phyloP scores from a whole-genome alignment of 371 early-diverging fungal genomes.

The Mycotypha africana region DNA sequence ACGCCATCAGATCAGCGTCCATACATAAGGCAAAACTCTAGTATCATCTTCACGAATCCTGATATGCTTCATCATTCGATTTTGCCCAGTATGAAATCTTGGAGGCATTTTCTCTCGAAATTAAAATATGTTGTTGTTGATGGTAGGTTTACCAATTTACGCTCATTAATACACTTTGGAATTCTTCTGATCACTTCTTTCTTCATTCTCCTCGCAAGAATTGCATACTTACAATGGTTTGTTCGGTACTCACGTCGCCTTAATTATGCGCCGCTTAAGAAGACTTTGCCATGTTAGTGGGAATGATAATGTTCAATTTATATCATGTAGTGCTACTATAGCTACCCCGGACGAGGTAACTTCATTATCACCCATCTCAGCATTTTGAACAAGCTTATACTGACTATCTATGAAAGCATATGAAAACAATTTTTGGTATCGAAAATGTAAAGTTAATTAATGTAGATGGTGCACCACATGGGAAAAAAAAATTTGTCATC shows the following conservation, averaged over 20 bases:
- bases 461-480: slow-evolving; percentile 42
- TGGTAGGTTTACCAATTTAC: slow-evolving; percentile 28
- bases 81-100: slow-evolving; percentile 52
- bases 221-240: slow-evolving; percentile 64
- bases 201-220: too few species aligned
- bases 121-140: slow-evolving; percentile 69
- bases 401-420: slow-evolving; percentile 33
- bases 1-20: slow-evolving; percentile 39
- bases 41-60: slow-evolving; percentile 75
- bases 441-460: slow-evolving; percentile 21
- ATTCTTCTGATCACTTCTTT: too few species aligned
- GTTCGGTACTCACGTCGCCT: slow-evolving; percentile 66
- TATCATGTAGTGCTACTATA: slow-evolving; percentile 59
- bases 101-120: slow-evolving; percentile 49
- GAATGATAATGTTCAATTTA: slow-evolving; percentile 46
- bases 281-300: slow-evolving; percentile 49
- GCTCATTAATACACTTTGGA: background rate
- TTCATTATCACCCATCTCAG: background rate
- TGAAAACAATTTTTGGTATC: slow-evolving; percentile 34
- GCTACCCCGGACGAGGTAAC: slow-evolving; percentile 45
- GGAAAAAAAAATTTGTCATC: slow-evolving; percentile 31
- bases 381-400: background rate
- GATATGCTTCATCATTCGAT: slow-evolving; percentile 77
- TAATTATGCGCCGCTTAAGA: slow-evolving; percentile 61
- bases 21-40: slow-evolving; percentile 40